Evolutionary conservation across 2,329 filamentous ascomycete genomes (phyloP).

Genomic region (Colletotrichum sp.): DNA sequence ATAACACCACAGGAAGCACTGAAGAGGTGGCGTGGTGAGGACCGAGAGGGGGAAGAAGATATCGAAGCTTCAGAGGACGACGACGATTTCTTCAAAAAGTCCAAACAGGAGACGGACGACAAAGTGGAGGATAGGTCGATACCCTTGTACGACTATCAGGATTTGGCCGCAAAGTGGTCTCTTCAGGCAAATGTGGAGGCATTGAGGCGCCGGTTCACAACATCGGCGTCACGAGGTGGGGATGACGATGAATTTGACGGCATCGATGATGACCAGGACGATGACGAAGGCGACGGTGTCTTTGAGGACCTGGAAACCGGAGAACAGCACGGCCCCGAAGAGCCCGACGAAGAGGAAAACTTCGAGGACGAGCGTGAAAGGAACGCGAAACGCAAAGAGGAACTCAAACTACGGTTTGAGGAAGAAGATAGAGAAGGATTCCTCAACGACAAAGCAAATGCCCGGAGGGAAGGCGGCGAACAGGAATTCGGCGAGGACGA

Average conservation of each 20-base stretch:
- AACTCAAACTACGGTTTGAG: conserved; percentile 92
- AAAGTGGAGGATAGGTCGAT: conserved; percentile 80
- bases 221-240: conserved; percentile 55
- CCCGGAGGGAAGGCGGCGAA: conserved; percentile 70
- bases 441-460: conserved; percentile 84
- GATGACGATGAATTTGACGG: conserved; percentile 52
- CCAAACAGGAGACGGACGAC: conserved; percentile 69
- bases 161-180: conserved; percentile 85
- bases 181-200: conserved; percentile 77
- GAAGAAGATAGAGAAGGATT: conserved; percentile 98
- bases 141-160: conserved; percentile 79
- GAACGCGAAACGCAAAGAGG: conserved; percentile 92
- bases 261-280: conserved; percentile 57
- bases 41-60: conserved; percentile 61
- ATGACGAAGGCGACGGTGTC: conserved; percentile 56
- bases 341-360: conserved; percentile 48
- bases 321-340: conserved; percentile 56
- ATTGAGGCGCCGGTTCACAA: conserved; percentile 77
- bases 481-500: conserved; percentile 96
- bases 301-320: conserved; percentile 79
- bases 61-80: conserved; percentile 61
- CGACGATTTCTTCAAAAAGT: conserved; percentile 70
- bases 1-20: conserved; percentile 78
- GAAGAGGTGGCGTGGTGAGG: conserved; percentile 78
- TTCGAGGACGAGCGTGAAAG: conserved; percentile 89